Evolutionary conservation across 352 stramenopile genomes (phyloP), one percentile per base, ranked within the genome.

Genomic region (Phytophthora quininea): DNA sequence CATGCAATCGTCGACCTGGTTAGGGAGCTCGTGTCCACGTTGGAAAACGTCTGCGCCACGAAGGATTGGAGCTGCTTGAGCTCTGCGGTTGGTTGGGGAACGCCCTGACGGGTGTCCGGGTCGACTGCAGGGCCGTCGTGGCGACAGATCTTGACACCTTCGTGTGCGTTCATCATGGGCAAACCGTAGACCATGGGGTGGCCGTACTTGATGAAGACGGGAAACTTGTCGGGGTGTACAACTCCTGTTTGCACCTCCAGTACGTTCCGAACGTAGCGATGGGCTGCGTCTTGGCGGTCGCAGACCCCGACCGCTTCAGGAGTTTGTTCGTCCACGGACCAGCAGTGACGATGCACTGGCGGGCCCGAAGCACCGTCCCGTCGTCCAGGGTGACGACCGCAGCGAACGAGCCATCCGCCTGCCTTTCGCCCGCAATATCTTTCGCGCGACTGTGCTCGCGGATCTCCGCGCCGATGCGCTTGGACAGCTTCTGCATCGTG

Each of bases 101-200:
- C 71, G 0, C 76, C 65, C 10, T 80, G 69, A 42, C 79, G 78
- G 3, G 54, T 60, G 30, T 87, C 71, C 7, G 81, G 74, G 51
- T 92, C 73, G 5, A 90, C 69, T 2, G 62, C 46, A 1, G 77
- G 74, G 29, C 73, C 79, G 32, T 84, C 64, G 53, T 96, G 89
- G 19, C 79, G 64, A 19, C 82, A 92, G 68, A 95, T 82, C 62
- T 96, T 96, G 29, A 93, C 76, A 24, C 84, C 88, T 53, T 85
- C 67, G 2, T 62, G 32, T 7, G 57, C 38, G 32, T 82, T 58
- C 40, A 82, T 70, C 69, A 88, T 79, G 0, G 78, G 76, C 30
- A 92, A 62, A 11, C 80, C 84, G 37, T 92, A 92, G 4, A 89
- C 43, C 38, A 75, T 74, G 0, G 80, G 74, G 27, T 71, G 51